Percentiles rank a stretch among this genome's conserved stretches.
Evolutionary conservation across 2,329 filamentous ascomycete species (phyloP).

Genomic region (Coniella lustricola): DNA sequence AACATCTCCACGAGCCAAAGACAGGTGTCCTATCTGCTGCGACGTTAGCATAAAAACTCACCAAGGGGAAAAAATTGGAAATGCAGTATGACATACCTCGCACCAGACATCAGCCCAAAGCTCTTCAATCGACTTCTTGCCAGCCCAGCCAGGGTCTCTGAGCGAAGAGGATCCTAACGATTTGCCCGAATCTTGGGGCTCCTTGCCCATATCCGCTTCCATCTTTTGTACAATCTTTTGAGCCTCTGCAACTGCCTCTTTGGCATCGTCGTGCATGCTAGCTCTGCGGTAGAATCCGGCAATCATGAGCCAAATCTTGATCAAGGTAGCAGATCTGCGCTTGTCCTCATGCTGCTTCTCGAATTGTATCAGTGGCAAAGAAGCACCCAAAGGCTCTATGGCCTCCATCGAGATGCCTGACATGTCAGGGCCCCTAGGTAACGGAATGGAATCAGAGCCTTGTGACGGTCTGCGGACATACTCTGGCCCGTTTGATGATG

Average conservation of each 20-base stretch:
- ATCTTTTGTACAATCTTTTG: conserved; percentile 65
- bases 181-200: conserved; percentile 52
- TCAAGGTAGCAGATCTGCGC: conserved; percentile 48
- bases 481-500: conserved; percentile 30
- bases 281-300: conserved; percentile 82
- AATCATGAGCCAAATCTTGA: conserved; percentile 85
- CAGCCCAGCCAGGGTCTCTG: conserved; percentile 65
- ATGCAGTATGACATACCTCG: conserved; percentile 51
- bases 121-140: conserved; percentile 73
- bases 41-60: not conserved
- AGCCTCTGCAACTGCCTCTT: conserved; percentile 75
- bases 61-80: not conserved
- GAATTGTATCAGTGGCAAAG: conserved; percentile 48
- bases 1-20: conserved; percentile 52
- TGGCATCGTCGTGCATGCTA: conserved; percentile 70
- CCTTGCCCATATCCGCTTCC: conserved; percentile 58
- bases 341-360: conserved; percentile 45
- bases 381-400: conserved; percentile 37
- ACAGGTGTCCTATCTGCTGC: conserved; percentile 50
- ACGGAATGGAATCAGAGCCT: conserved; percentile 36
- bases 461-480: conserved; percentile 27
- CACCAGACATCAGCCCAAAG: conserved; percentile 77
- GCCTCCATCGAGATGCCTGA: conserved; percentile 33
- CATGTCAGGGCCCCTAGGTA: conserved; percentile 32
- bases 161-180: conserved; percentile 56